phyloP scores from a whole-genome alignment of 306 rosid species.

The Prinsepia uniflora region DNA sequence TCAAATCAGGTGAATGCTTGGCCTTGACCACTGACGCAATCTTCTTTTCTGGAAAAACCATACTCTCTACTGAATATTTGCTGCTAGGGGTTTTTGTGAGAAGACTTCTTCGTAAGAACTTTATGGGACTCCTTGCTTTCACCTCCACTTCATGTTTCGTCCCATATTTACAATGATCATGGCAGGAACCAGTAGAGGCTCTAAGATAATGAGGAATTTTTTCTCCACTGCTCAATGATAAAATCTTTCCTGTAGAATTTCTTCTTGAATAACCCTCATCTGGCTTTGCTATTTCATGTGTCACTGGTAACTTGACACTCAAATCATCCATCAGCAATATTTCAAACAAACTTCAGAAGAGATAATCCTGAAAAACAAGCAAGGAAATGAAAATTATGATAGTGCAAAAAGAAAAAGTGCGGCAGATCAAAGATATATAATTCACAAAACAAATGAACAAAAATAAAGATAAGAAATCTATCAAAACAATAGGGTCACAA shows the following conservation, averaged over 20 bases:
- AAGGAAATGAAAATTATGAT: conserved; percentile 14
- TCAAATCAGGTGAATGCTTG: conserved; percentile 34
- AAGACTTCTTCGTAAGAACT: conserved; percentile 32
- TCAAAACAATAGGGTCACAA: not conserved
- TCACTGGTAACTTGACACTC: conserved; percentile 30
- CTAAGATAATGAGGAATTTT: conserved; percentile 63
- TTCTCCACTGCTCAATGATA: conserved; percentile 31
- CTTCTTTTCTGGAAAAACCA: conserved; percentile 29
- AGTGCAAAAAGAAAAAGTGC: not conserved
- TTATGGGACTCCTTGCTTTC: conserved; percentile 42
- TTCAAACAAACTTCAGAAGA: conserved; percentile 14
- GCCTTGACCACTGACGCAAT: conserved; percentile 19
- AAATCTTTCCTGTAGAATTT: conserved; percentile 47
- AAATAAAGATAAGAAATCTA: not conserved
- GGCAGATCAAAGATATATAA: not conserved
- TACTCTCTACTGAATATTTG: conserved; percentile 27
- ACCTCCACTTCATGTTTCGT: conserved; percentile 30
- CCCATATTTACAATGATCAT: conserved; percentile 82
- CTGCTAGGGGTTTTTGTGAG: conserved; percentile 28
- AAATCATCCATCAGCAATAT: conserved; percentile 49
- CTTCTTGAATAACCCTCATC: conserved; percentile 37
- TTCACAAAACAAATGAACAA: not conserved
- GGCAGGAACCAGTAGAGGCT: conserved; percentile 88
- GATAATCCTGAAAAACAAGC: conserved; percentile 46
- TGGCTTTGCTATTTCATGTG: conserved; percentile 28